These are phyloP conservation scores for Cucumis hystrix DNA, from an alignment of 306 rosid species.

Conservation along the genomic window DNA sequence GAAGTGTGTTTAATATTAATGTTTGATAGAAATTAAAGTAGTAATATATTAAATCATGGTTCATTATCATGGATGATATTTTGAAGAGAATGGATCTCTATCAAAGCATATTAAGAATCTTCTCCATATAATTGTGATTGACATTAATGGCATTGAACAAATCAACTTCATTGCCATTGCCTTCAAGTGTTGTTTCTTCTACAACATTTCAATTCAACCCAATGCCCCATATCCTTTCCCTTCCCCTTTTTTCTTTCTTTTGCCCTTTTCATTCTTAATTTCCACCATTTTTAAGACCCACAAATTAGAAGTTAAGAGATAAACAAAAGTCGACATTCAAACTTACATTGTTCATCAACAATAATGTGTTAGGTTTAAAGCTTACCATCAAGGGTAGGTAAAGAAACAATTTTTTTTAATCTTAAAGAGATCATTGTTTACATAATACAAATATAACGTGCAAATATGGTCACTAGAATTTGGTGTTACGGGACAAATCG, in stretches of 20 bases:
- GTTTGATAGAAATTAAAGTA: background rate
- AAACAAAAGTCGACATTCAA: no score
- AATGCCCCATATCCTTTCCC: background rate
- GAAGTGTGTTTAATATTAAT: no score
- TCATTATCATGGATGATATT: background rate
- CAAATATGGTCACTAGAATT: no score
- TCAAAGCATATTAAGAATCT: background rate
- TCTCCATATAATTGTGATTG: background rate
- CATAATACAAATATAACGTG: no score
- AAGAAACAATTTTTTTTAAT: no score
- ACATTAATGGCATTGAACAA: background rate
- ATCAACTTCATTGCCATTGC: constrained; percentile 4
- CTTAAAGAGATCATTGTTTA: no score
- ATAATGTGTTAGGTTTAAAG: no score
- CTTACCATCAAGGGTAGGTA: no score
- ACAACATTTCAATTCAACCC: background rate
- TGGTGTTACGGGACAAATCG: no score
- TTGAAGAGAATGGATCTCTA: background rate
- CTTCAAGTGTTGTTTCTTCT: background rate
- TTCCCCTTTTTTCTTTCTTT: background rate
- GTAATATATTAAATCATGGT: background rate
- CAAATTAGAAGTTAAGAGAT: no score
- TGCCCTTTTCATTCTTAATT: background rate
- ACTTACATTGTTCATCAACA: no score
- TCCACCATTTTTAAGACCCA: background rate